Percentiles rank a stretch among this genome's conserved stretches.
phyloP scores from a whole-genome alignment of 768 basidiomycete species.

The Pulveroboletus sp. region DNA sequence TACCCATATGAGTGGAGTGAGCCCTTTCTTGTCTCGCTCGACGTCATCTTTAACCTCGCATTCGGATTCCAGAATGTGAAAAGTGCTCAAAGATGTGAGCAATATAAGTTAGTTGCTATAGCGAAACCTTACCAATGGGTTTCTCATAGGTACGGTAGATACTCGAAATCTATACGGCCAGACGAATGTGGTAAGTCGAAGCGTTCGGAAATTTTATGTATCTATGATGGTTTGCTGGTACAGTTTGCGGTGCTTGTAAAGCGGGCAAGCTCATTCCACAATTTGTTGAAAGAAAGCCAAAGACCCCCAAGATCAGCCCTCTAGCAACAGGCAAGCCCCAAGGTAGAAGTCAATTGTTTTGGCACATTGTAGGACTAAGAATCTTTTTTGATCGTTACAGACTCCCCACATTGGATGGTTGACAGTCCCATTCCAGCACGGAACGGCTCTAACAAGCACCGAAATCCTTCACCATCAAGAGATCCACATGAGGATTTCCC shows the following conservation, averaged over 20 bases:
- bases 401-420: constrained; percentile 10
- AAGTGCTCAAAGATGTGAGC: constrained; percentile 60
- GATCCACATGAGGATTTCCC: constrained; percentile 4
- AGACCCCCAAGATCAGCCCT: constrained; percentile 37
- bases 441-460: background rate
- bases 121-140: background rate
- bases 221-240: background rate
- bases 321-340: constrained; percentile 43
- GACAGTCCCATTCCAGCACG: background rate
- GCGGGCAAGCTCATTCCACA: constrained; percentile 55
- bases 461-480: background rate
- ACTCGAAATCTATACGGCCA: constrained; percentile 67
- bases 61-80: constrained; percentile 48
- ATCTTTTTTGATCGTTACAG: constrained; percentile 6
- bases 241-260: constrained; percentile 68
- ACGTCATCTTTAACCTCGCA: constrained; percentile 1
- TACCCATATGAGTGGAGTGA: constrained; percentile 73
- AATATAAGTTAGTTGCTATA: background rate
- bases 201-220: background rate
- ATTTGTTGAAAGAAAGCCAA: constrained; percentile 41
- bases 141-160: constrained; percentile 59
- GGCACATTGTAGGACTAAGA: background rate
- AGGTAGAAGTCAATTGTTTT: constrained; percentile 32
- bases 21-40: constrained; percentile 18
- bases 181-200: constrained; percentile 54